phyloP scores from a whole-genome alignment of 768 basidiomycete genomes.

The Trichaptum fuscoviolaceum region DNA sequence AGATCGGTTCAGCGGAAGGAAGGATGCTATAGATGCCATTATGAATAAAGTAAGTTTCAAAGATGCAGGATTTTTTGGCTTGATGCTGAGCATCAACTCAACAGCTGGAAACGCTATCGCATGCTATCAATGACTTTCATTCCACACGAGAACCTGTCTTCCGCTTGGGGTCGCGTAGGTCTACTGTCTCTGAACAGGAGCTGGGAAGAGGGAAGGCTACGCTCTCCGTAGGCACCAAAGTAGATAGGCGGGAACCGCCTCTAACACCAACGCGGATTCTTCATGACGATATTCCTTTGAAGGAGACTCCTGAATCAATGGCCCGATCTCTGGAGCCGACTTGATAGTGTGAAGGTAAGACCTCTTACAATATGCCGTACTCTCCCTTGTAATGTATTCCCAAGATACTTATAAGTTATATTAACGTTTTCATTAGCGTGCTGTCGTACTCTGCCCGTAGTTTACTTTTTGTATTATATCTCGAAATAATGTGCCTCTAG shows the following conservation, averaged over 20 bases:
- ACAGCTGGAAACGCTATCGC: too few relatives aligned
- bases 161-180: background rate
- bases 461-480: too few relatives aligned
- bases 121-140: background rate
- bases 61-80: background rate
- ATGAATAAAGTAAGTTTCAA: slow-evolving; percentile 58
- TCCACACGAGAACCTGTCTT: background rate
- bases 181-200: background rate
- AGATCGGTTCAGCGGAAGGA: slow-evolving; percentile 64
- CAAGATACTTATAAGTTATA: too few relatives aligned
- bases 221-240: background rate
- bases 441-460: too few relatives aligned
- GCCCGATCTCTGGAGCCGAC: background rate
- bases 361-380: too few relatives aligned
- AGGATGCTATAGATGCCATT: slow-evolving; percentile 61
- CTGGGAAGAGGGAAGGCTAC: background rate
- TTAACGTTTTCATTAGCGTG: too few relatives aligned
- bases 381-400: too few relatives aligned
- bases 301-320: background rate
- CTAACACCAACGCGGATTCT: slow-evolving; percentile 1
- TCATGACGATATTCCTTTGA: background rate
- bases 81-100: too few relatives aligned
- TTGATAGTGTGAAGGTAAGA: background rate
- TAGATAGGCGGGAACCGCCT: background rate
- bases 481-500: too few relatives aligned